Evolutionary conservation across 2,329 filamentous ascomycete genomes (phyloP).

Genomic region (Stagonosporopsis chrysanthemi): DNA sequence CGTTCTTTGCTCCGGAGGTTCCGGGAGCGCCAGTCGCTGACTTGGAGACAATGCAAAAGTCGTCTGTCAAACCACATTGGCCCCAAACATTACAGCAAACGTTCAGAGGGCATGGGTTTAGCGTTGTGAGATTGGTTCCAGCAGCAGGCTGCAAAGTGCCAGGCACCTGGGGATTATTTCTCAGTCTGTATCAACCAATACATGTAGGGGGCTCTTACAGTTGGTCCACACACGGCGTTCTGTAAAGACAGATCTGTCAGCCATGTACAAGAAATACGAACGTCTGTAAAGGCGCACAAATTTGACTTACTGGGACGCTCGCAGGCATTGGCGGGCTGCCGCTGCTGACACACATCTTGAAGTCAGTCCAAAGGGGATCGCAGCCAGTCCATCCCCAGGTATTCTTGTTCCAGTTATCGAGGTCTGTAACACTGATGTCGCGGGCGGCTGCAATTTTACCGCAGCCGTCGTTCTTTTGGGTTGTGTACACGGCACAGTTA

Average conservation of each 20-base stretch:
- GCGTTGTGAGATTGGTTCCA: constrained; percentile 21
- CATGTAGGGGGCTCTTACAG: too few relatives aligned
- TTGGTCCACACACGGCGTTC: background rate
- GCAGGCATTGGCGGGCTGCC: background rate
- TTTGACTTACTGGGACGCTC: background rate
- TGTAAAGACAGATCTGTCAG: background rate
- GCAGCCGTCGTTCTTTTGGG: background rate
- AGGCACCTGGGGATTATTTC: too few relatives aligned
- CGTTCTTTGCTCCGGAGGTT: background rate
- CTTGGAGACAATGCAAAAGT: constrained; percentile 19
- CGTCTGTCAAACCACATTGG: constrained; percentile 22
- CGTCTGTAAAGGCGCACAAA: too few relatives aligned
- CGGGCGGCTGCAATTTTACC: background rate
- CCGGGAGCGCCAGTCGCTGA: constrained; percentile 18
- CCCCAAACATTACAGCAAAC: constrained; percentile 32
- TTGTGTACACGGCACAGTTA: background rate
- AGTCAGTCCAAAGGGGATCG: background rate
- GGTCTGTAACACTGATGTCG: background rate
- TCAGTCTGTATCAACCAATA: too few relatives aligned
- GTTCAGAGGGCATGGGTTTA: constrained; percentile 31
- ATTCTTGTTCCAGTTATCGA: background rate
- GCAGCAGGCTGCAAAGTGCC: background rate
- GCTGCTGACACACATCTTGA: background rate
- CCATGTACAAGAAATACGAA: too few relatives aligned
- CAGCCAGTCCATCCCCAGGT: background rate